These are phyloP conservation scores for Yamadazyma siamensis DNA, from an alignment of 1,139 yeast genomes.

Conservation along the genomic window DNA sequence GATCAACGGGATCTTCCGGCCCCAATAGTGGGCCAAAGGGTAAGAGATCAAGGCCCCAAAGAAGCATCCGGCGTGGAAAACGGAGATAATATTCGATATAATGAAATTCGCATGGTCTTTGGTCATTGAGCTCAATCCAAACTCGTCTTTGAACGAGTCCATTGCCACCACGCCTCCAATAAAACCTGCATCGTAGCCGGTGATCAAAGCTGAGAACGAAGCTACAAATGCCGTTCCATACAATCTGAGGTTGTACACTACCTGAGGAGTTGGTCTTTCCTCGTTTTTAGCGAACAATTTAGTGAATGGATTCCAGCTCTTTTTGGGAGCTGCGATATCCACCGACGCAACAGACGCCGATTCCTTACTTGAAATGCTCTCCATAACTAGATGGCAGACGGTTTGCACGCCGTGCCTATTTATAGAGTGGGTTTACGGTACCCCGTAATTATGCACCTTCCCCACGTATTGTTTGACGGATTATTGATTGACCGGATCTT, in stretches of 20 bases:
- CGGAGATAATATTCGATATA: slow-evolving; percentile 37
- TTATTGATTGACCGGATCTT: no score
- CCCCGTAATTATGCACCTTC: no score
- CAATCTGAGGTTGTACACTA: slow-evolving; percentile 35
- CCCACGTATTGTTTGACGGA: no score
- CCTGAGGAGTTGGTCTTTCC: slow-evolving; percentile 24
- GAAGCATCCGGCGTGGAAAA: slow-evolving; percentile 44
- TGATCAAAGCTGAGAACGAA: slow-evolving; percentile 35
- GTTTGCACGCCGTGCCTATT: no score
- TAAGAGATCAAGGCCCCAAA: slow-evolving; percentile 42
- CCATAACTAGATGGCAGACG: no score
- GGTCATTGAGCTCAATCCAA: slow-evolving; percentile 26
- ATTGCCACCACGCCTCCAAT: slow-evolving; percentile 43
- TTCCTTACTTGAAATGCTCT: slow-evolving; percentile 3
- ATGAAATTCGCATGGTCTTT: slow-evolving; percentile 20
- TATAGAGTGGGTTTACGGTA: no score
- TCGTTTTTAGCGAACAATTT: slow-evolving; percentile 4
- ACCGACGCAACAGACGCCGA: neutral
- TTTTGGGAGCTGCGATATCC: neutral
- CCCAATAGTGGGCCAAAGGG: slow-evolving; percentile 35
- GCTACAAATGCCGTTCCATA: slow-evolving; percentile 39
- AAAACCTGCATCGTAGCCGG: slow-evolving; percentile 44
- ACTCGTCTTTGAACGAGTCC: slow-evolving; percentile 32
- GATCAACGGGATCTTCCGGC: slow-evolving; percentile 33
- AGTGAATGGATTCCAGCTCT: slow-evolving; percentile 1